phyloP scores from a whole-genome alignment of 2,329 filamentous ascomycete species.

The Lecanicillium sp. region DNA sequence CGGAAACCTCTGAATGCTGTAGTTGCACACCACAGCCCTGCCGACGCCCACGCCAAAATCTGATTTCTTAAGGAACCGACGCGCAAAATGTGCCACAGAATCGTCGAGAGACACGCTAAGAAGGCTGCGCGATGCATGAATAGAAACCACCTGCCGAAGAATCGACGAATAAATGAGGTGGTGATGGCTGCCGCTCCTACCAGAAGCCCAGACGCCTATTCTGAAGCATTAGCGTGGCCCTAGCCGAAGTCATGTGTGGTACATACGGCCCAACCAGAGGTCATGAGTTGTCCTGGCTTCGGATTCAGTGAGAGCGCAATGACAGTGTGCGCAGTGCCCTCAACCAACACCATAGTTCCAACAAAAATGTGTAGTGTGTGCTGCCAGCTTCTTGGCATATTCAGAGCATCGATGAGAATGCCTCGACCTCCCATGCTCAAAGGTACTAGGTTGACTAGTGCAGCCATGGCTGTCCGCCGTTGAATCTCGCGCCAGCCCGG shows the following conservation, averaged over 20 bases:
- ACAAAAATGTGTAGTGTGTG: not conserved
- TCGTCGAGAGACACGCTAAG: not conserved
- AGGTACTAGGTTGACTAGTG: not conserved
- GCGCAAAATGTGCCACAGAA: not conserved
- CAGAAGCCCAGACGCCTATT: not conserved
- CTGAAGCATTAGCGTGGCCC: not conserved
- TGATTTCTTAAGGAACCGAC: not conserved
- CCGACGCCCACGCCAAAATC: not conserved
- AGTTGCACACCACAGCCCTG: not conserved
- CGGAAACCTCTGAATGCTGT: not conserved
- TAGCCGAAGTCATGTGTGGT: not conserved
- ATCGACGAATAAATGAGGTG: not conserved
- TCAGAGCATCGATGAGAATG: not conserved
- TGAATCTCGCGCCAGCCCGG: not conserved
- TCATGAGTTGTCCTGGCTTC: not conserved
- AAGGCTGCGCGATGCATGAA: not conserved
- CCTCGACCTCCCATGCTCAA: not conserved
- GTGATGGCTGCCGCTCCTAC: not conserved
- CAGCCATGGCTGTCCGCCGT: not conserved
- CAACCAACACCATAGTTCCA: not conserved
- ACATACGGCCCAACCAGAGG: not conserved
- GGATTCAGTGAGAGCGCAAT: not conserved
- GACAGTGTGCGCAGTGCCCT: not conserved
- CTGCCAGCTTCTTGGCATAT: not conserved
- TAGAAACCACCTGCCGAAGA: not conserved